Evolutionary conservation across 352 stramenopile genomes (phyloP).

Genomic region (Pythium rhizo-oryzae): DNA sequence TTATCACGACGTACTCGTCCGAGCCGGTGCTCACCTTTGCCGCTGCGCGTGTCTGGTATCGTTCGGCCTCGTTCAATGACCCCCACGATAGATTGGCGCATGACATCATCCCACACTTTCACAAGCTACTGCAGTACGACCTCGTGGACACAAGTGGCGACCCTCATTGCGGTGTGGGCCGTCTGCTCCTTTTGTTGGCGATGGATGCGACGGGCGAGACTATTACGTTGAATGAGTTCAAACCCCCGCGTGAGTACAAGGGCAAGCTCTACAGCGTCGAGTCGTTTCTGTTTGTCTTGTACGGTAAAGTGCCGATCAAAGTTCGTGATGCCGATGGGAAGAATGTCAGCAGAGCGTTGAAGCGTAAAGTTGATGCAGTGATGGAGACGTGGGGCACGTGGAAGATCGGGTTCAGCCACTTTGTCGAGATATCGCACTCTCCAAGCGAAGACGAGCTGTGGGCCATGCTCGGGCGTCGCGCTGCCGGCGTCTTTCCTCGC

Average conservation of each 20-base stretch:
- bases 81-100: neutral
- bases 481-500: slow-evolving; percentile 27
- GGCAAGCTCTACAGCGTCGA: no score
- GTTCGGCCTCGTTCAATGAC: neutral
- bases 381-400: slow-evolving; percentile 5
- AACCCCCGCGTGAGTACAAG: neutral
- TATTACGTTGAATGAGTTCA: neutral
- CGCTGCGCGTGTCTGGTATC: neutral
- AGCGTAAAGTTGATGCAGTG: neutral
- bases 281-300: slow-evolving; percentile 14
- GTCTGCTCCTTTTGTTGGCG: slow-evolving; percentile 18
- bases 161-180: neutral
- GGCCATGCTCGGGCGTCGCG: slow-evolving; percentile 33
- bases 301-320: neutral
- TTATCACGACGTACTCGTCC: neutral
- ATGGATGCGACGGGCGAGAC: slow-evolving; percentile 12
- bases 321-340: neutral
- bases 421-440: slow-evolving; percentile 29
- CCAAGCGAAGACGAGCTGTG: slow-evolving; percentile 28
- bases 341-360: neutral
- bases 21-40: neutral
- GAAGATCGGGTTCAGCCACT: slow-evolving; percentile 36
- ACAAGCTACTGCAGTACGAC: slow-evolving; percentile 8
- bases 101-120: slow-evolving; percentile 4
- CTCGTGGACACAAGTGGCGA: slow-evolving; percentile 8